Conservation (phyloP, 2,329 filamentous ascomycete genomes). For the Westerdykella ornata region DNA sequence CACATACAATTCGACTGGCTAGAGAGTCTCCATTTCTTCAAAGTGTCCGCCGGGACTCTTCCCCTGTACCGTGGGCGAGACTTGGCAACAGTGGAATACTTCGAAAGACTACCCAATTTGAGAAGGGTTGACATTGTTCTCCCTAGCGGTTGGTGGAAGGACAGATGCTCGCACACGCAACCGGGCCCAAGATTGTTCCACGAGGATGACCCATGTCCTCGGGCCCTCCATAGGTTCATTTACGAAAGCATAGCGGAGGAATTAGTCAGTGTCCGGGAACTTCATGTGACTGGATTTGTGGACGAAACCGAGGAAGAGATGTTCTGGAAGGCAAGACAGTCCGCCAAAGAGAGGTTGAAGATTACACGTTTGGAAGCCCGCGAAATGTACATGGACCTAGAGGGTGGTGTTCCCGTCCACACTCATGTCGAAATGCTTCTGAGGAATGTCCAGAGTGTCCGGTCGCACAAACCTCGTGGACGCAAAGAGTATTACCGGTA, state of each 20-base stretch:
- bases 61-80: background rate
- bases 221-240: slow-evolving; percentile 18
- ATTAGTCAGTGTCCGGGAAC: slow-evolving; percentile 5
- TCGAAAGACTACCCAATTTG: slow-evolving; percentile 18
- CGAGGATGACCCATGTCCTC: slow-evolving; percentile 14
- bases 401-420: slow-evolving; percentile 7
- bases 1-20: slow-evolving; percentile 16
- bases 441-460: background rate
- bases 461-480: background rate
- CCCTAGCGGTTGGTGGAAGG: slow-evolving; percentile 7
- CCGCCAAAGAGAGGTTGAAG: slow-evolving; percentile 3
- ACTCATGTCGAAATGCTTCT: background rate
- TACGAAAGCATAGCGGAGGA: slow-evolving; percentile 20
- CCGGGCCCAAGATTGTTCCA: slow-evolving; percentile 16
- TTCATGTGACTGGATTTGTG: slow-evolving; percentile 16
- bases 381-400: slow-evolving; percentile 13
- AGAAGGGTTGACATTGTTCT: slow-evolving; percentile 17
- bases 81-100: slow-evolving; percentile 11
- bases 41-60: slow-evolving; percentile 14
- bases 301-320: slow-evolving; percentile 13
- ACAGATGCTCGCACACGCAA: slow-evolving; percentile 1
- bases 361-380: slow-evolving; percentile 9
- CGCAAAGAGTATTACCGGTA: background rate
- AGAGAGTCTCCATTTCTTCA: slow-evolving; percentile 22
- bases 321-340: slow-evolving; percentile 4